Evolutionary conservation across 768 basidiomycete genomes (phyloP), one percentile per base, ranked within the genome.

Genomic region (Lentinula detonsa): DNA sequence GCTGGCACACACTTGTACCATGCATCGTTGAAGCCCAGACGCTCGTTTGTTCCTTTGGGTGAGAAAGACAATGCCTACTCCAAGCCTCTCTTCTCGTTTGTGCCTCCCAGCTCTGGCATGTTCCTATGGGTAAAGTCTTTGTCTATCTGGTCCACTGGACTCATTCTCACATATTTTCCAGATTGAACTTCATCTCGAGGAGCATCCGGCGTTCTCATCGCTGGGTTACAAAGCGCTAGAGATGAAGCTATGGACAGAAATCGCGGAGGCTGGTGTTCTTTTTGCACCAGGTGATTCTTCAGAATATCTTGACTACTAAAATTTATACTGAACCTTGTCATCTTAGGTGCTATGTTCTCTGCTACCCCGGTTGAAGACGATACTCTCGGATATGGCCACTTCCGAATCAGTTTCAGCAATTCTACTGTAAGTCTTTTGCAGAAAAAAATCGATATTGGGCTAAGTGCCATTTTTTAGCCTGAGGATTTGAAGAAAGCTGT

Each of bases 71-170:
- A 51, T 16, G 18, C 55, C 53, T 57, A 61, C 51, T 48, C 61
- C 56, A 70, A 65, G 9, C 68, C 78, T 23, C 67, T 87, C 62
- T 81, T 92, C 64, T 85, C 83, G 51, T 87, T 92, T 68, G 81
- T 90, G 1, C 87, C 90, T 11, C 91, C 91, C 0, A 81, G 81
- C 1, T 80, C 87, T n/a, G 92, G 92, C 7, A 95, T 93, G 92
- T 93, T 91, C 72, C 64, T 87, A 35, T 89, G 86, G 86, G 85
- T 85, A 67, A 60, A 37, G 52, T 51, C 13, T 7, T 43, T 53
- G 23, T 5, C 8, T 4, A 15, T 16, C 45, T 6, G 0, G 49
- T 49, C 3, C 16, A 23, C 13, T 21, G 7, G 23, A 21, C 11
- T 57, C 9, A n/a, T 53, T 18, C 31, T 59, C 45, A 63, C 55